These are phyloP conservation scores for Diplotaxis tenuifolia DNA, from an alignment of 345 rosid species.

Conservation along the genomic window DNA sequence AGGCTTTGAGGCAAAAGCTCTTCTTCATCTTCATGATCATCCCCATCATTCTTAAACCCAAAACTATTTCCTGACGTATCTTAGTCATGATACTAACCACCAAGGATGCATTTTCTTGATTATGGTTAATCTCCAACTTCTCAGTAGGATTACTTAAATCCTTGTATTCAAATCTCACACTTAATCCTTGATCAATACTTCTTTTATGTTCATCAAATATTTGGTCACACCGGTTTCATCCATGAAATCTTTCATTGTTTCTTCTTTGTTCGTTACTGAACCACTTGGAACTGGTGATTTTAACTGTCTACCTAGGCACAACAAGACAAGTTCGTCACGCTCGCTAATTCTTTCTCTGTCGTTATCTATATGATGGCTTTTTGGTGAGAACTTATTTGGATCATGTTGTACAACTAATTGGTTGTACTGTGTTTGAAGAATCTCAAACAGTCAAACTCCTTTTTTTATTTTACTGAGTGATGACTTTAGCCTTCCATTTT, in stretches of 20 bases:
- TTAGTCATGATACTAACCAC: constrained; percentile 7
- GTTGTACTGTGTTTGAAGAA: constrained; percentile 55
- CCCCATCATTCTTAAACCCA: constrained; percentile 30
- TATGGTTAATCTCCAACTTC: constrained; percentile 25
- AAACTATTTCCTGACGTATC: constrained; percentile 26
- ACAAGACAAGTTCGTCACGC: constrained; percentile 56
- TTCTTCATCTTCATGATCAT: constrained; percentile 48
- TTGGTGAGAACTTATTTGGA: constrained; percentile 18
- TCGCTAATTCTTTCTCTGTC: constrained; percentile 37
- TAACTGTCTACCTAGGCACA: constrained; percentile 59
- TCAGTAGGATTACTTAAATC: constrained; percentile 40
- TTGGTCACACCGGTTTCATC: background rate
- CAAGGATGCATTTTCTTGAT: constrained; percentile 9
- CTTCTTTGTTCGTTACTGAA: constrained; percentile 37
- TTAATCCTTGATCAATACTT: constrained; percentile 27
- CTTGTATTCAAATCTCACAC: constrained; percentile 54
- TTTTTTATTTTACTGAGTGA: constrained; percentile 48
- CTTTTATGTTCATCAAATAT: constrained; percentile 14
- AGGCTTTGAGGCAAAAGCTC: constrained; percentile 54
- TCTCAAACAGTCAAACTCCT: constrained; percentile 65
- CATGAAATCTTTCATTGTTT: background rate
- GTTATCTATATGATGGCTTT: constrained; percentile 22
- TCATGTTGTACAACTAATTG: constrained; percentile 43
- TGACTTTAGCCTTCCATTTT: constrained; percentile 67
- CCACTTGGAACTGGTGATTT: constrained; percentile 35